These are phyloP conservation scores for Magnolia changhungtana DNA, from an alignment of 164 flowering plant genomes.

Conservation along the genomic window DNA sequence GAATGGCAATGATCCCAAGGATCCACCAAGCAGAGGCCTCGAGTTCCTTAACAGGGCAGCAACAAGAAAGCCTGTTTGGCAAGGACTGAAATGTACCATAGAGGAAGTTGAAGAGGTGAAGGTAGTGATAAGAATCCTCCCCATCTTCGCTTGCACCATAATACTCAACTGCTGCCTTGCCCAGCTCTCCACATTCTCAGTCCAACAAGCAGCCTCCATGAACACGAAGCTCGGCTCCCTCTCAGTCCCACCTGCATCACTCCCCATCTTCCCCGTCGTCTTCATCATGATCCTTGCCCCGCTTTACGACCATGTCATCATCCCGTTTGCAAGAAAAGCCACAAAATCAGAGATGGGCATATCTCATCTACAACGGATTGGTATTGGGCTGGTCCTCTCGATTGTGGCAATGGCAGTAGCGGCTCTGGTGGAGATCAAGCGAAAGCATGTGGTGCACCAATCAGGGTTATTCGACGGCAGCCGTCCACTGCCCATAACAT, in stretches of 20 bases:
- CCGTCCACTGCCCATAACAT: constrained; percentile 56
- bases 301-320: constrained; percentile 53
- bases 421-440: constrained; percentile 71
- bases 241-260: constrained; percentile 79
- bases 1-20: constrained; percentile 7
- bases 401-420: constrained; percentile 79
- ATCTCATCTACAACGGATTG: constrained; percentile 74
- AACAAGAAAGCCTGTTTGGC: constrained; percentile 25
- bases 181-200: constrained; percentile 88
- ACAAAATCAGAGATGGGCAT: constrained; percentile 70
- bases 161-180: constrained; percentile 91
- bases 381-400: constrained; percentile 70
- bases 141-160: constrained; percentile 73
- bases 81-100: constrained; percentile 37
- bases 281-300: constrained; percentile 85
- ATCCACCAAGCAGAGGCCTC: constrained; percentile 26
- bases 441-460: constrained; percentile 45
- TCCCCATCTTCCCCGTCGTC: constrained; percentile 77
- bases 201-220: constrained; percentile 93
- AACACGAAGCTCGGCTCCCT: constrained; percentile 64
- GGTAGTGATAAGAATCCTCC: constrained; percentile 49
- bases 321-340: constrained; percentile 57
- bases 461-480: constrained; percentile 34
- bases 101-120: constrained; percentile 74
- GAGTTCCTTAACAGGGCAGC: constrained; percentile 56